phyloP scores from a whole-genome alignment of 2,329 filamentous ascomycete species.

The Pestalotiopsis sp. region DNA sequence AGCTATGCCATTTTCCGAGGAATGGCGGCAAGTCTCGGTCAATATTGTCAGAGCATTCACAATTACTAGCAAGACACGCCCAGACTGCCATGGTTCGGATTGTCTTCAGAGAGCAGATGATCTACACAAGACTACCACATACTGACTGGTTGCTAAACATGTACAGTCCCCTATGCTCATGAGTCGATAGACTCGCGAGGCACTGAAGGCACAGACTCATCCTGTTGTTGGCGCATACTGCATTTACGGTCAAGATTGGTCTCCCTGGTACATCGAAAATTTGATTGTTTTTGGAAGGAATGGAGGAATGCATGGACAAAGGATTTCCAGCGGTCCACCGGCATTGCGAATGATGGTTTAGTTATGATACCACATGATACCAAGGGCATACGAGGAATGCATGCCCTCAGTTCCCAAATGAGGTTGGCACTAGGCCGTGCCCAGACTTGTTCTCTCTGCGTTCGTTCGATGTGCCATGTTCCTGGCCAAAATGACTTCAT shows the following conservation, averaged over 20 bases:
- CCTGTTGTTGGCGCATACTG: not conserved
- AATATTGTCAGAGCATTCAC: not conserved
- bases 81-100: not conserved
- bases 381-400: not conserved
- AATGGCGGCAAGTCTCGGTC: not conserved
- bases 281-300: not conserved
- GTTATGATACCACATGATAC: not conserved
- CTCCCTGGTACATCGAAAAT: not conserved
- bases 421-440: not conserved
- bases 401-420: not conserved
- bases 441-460: not conserved
- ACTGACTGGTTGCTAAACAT: not conserved
- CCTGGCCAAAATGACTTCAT: not conserved
- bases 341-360: not conserved
- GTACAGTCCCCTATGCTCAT: not conserved
- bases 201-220: not conserved
- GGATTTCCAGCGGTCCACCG: not conserved
- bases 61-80: not conserved
- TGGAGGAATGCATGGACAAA: not conserved
- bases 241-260: not conserved
- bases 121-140: not conserved
- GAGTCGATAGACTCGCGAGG: not conserved
- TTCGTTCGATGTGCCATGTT: not conserved
- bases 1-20: not conserved
- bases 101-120: not conserved